These are phyloP conservation scores for Helminthosporium solani DNA, from an alignment of 2,329 filamentous ascomycete genomes.

Conservation along the genomic window DNA sequence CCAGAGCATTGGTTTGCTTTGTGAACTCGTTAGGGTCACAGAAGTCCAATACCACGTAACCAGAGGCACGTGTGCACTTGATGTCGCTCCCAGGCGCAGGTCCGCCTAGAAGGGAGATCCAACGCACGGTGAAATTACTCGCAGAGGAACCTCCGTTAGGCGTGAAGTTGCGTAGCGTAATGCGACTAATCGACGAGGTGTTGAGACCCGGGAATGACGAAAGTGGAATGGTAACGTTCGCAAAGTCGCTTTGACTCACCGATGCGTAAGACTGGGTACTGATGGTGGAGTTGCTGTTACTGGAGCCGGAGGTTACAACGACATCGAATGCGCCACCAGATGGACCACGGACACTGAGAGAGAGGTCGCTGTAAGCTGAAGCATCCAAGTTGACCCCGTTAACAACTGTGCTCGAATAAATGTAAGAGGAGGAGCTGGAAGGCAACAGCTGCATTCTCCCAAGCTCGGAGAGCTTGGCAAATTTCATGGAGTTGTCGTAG, in stretches of 20 bases:
- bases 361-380: slow-evolving; percentile 1
- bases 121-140: slow-evolving; percentile 4
- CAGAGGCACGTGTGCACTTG: not conserved
- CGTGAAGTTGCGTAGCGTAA: slow-evolving; percentile 7
- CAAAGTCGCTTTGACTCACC: slow-evolving; percentile 2
- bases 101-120: slow-evolving; percentile 7
- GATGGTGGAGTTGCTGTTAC: slow-evolving; percentile 2
- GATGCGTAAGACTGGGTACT: slow-evolving; percentile 3
- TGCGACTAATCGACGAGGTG: not conserved
- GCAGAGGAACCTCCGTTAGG: slow-evolving; percentile 2
- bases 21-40: slow-evolving; percentile 4
- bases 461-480: slow-evolving; percentile 6
- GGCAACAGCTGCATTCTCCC: slow-evolving; percentile 9
- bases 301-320: slow-evolving; percentile 3
- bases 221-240: slow-evolving; percentile 7
- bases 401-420: slow-evolving; percentile 4
- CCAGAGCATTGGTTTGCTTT: slow-evolving; percentile 3
- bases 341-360: slow-evolving; percentile 4
- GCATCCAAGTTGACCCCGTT: slow-evolving; percentile 5
- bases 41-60: slow-evolving; percentile 6
- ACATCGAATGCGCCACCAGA: slow-evolving; percentile 6
- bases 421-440: not conserved
- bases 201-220: slow-evolving; percentile 6
- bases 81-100: not conserved
- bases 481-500: slow-evolving; percentile 6